phyloP scores from a whole-genome alignment of 257 asterid species.

The Anisodus acutangulus region DNA sequence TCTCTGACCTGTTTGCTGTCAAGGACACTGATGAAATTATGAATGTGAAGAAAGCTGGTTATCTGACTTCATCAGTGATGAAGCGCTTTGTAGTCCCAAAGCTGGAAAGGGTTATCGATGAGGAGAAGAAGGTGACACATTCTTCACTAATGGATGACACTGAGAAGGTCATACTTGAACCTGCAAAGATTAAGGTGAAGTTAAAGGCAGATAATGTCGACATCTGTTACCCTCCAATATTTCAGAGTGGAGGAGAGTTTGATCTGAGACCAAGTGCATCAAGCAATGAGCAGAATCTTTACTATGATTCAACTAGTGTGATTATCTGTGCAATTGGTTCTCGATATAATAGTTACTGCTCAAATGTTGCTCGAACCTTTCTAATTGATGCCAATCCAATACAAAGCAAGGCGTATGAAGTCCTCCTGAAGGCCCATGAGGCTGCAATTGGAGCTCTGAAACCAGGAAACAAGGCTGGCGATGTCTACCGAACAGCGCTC shows the following conservation, averaged over 20 bases:
- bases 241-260: slow-evolving; percentile 46
- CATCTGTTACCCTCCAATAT: slow-evolving; percentile 44
- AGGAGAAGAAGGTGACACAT: slow-evolving; percentile 42
- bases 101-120: slow-evolving; percentile 43
- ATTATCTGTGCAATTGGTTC: slow-evolving; percentile 44
- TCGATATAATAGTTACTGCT: slow-evolving; percentile 43
- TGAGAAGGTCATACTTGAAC: slow-evolving; percentile 43
- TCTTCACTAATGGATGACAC: slow-evolving; percentile 46
- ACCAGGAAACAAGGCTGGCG: slow-evolving; percentile 40
- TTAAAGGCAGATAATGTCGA: slow-evolving; percentile 44
- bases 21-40: slow-evolving; percentile 40
- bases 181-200: slow-evolving; percentile 47
- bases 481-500: slow-evolving; percentile 37
- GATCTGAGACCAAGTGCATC: slow-evolving; percentile 45
- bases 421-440: slow-evolving; percentile 40
- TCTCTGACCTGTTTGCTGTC: slow-evolving; percentile 42
- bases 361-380: slow-evolving; percentile 42
- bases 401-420: slow-evolving; percentile 42
- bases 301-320: slow-evolving; percentile 45
- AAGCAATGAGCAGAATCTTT: slow-evolving; percentile 39
- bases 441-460: slow-evolving; percentile 40
- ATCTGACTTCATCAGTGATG: slow-evolving; percentile 41
- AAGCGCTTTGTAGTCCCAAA: slow-evolving; percentile 45
- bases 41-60: slow-evolving; percentile 46
- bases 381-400: slow-evolving; percentile 41